Conservation (phyloP, 768 basidiomycete genomes). For the Suillus discolor region DNA sequence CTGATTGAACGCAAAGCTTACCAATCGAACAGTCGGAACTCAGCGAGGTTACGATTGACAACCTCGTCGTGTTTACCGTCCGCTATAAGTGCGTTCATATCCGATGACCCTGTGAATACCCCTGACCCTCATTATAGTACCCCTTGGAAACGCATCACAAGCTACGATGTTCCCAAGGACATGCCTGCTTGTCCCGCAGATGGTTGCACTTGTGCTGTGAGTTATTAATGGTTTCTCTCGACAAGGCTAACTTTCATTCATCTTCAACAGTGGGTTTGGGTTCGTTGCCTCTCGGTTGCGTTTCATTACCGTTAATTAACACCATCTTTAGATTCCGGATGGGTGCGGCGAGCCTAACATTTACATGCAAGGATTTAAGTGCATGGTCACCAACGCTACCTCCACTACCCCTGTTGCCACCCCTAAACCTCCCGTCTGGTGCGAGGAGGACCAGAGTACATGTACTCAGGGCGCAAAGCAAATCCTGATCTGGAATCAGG, state of each 20-base stretch:
- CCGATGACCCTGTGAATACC: not conserved
- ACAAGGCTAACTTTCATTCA: not conserved
- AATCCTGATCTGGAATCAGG: conserved; percentile 58
- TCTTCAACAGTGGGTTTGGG: conserved; percentile 52
- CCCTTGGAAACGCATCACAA: conserved; percentile 51
- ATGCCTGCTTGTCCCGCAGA: conserved; percentile 52
- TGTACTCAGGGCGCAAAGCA: conserved; percentile 56
- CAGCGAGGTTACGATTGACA: conserved; percentile 45
- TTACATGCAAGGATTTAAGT: conserved; percentile 48
- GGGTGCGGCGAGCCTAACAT: conserved; percentile 60
- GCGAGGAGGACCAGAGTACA: conserved; percentile 43
- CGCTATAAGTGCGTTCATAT: conserved; percentile 42
- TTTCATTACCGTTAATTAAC: not conserved
- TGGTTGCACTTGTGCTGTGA: conserved; percentile 54
- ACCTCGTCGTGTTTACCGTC: conserved; percentile 55
- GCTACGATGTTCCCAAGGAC: conserved; percentile 49
- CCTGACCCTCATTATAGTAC: conserved; percentile 35
- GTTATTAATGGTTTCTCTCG: conserved; percentile 15
- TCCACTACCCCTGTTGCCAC: conserved; percentile 41
- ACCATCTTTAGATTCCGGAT: conserved; percentile 13
- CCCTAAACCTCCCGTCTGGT: conserved; percentile 53
- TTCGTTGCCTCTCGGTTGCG: conserved; percentile 22
- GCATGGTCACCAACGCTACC: conserved; percentile 49
- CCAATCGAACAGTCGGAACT: conserved; percentile 44
- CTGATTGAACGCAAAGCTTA: not conserved